Percentiles rank a stretch among this genome's conserved stretches.
Evolutionary conservation across 2,329 filamentous ascomycete genomes (phyloP).

Genomic region (Fusarium nodosum): DNA sequence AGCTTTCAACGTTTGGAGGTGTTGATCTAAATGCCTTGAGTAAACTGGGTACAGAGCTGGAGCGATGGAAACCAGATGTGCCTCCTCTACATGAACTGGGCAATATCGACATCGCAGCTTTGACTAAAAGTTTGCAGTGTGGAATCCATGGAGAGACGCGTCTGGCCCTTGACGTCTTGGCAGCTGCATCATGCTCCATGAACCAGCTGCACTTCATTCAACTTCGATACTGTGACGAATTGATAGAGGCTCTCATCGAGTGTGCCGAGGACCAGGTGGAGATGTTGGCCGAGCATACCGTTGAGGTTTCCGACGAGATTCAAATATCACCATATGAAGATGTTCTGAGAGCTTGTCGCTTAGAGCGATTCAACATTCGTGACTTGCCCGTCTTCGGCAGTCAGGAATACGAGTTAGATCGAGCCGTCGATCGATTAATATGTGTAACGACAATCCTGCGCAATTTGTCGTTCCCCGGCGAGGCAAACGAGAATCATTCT

Average conservation of each 20-base stretch:
- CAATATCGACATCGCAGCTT: conserved; percentile 87
- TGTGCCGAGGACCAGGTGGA: conserved; percentile 92
- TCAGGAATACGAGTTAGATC: conserved; percentile 83
- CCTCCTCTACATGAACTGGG: conserved; percentile 84
- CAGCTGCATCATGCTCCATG: conserved; percentile 73
- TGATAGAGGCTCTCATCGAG: conserved; percentile 89
- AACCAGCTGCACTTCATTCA: conserved; percentile 74
- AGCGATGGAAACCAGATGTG: conserved; percentile 78
- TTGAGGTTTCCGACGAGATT: conserved; percentile 88
- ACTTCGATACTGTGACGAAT: conserved; percentile 83
- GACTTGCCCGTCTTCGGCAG: conserved; percentile 82
- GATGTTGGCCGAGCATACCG: conserved; percentile 83
- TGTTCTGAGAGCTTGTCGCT: conserved; percentile 80
- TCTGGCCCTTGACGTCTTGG: conserved; percentile 86
- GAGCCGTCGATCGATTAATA: conserved; percentile 86
- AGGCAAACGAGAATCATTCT: conserved; percentile 73
- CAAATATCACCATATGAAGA: conserved; percentile 90
- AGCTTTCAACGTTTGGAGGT: conserved; percentile 75
- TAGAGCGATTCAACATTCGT: conserved; percentile 79
- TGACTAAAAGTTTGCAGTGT: conserved; percentile 90
- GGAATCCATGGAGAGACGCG: conserved; percentile 92
- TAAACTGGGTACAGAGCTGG: conserved; percentile 75
- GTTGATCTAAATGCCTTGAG: conserved; percentile 75
- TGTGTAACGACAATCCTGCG: conserved; percentile 93
- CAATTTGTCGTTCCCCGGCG: conserved; percentile 86